Base-by-base conservation (phyloP, 2,329 filamentous ascomycete species). In the Harringtonia aguacate region DNA sequence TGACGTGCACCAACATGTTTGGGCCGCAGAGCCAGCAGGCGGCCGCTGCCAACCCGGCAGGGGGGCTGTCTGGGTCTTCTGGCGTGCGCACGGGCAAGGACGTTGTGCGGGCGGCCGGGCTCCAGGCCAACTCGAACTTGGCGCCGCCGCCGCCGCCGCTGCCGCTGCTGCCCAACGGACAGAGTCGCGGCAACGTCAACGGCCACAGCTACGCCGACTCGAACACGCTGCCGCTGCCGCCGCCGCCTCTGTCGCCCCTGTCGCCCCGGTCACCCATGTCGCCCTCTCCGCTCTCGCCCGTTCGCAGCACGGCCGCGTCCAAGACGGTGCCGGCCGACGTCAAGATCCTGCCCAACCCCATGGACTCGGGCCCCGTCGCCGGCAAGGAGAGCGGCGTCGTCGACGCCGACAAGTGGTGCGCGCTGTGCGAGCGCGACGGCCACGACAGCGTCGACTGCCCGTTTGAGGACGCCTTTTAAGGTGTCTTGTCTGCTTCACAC, bases 381-480 rank as follows among this genome's bases (percentile, higher is more conserved):
- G 86, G 86, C 42, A 90, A 87, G 66, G 78, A 82, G 52, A 87
- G 80, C 44, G 84, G 84, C 1, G 67, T 86, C 38, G 72, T 90
- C 51, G 87, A 97, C 56, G 77, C 81, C 44, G 77, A 82, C 49
- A 95, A 95, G 66, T 98, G 92, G 92, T 98, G 92, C 63, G 92
- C 92, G 15, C 71, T 97, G 36, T 98, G 92, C 60, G 92, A 98
- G 69, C 79, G 86, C 49, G 92, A 98, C 57, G 92, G 92, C 14
- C 92, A 98, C 60, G 86, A 95, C 63, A 95, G 90, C 57, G 89
- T 94, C 48, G 87, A 94, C 62, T 95, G 89, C 63, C 88, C 89
- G 13, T 84, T 94, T 62, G 89, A 95, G 65, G 87, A 94, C 61
- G 79, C 79, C 27, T 84, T 81, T 51, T 81, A 67, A 41, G 27